These are phyloP conservation scores for Rubroshorea leprosula DNA, from an alignment of 345 rosid species.

Conservation along the genomic window DNA sequence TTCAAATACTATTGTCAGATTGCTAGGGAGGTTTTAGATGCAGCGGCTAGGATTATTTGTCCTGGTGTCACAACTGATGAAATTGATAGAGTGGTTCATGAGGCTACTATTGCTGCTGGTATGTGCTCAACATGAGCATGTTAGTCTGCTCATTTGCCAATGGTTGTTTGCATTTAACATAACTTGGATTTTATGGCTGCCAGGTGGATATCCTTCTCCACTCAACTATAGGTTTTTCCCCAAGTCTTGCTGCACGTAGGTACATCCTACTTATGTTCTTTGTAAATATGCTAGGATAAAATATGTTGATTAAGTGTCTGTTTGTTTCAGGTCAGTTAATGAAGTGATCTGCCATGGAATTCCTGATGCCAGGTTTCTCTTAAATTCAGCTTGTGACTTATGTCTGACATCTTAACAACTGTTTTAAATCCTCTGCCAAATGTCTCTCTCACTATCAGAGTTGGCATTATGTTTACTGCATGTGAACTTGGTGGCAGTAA, in stretches of 20 bases:
- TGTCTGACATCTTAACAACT: too few relatives aligned
- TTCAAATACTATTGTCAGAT: slow-evolving; percentile 35
- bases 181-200: slow-evolving; percentile 15
- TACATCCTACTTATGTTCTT: slow-evolving; percentile 36
- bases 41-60: slow-evolving; percentile 65
- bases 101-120: slow-evolving; percentile 86
- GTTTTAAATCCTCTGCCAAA: too few relatives aligned
- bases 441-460: too few relatives aligned
- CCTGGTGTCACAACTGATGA: slow-evolving; percentile 97
- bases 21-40: slow-evolving; percentile 89
- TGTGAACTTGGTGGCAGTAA: too few relatives aligned
- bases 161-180: neutral
- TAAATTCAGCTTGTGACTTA: neutral
- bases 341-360: slow-evolving; percentile 99
- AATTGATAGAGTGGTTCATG: slow-evolving; percentile 89
- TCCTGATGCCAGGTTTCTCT: slow-evolving; percentile 86
- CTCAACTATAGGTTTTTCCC: slow-evolving; percentile 93
- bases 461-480: too few relatives aligned
- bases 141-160: too few relatives aligned
- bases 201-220: slow-evolving; percentile 98
- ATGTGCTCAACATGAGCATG: neutral
- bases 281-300: slow-evolving; percentile 1
- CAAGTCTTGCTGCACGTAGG: slow-evolving; percentile 99
- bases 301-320: slow-evolving; percentile 15
- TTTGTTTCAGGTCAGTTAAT: slow-evolving; percentile 74